Conservation (phyloP, 2,329 filamentous ascomycete genomes). For the Calonectria naviculata region DNA sequence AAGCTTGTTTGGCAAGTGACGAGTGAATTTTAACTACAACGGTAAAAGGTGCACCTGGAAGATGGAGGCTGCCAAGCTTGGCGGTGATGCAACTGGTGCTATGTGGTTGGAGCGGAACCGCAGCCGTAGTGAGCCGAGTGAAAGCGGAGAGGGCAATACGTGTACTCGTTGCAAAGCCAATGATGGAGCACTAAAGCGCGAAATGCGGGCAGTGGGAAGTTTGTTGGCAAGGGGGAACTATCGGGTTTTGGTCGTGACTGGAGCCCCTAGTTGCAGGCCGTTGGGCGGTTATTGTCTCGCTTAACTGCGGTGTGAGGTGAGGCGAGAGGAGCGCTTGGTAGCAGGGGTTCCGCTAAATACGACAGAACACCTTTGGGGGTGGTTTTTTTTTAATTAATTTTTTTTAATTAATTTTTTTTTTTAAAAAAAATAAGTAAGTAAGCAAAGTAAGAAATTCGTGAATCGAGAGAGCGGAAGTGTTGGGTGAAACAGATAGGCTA, state of each 20-base stretch:
- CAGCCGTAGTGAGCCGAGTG: not conserved
- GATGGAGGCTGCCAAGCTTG: not conserved
- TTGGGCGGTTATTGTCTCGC: not conserved
- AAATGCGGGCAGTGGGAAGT: not conserved
- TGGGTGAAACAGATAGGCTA: not conserved
- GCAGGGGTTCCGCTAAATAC: not conserved
- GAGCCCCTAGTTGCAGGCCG: slow-evolving; percentile 1
- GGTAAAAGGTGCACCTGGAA: not conserved
- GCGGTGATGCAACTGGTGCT: slow-evolving; percentile 2
- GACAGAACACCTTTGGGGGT: not conserved
- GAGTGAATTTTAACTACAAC: slow-evolving; percentile 1
- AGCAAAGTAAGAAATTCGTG: no score
- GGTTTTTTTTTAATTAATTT: not conserved
- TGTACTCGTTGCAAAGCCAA: not conserved
- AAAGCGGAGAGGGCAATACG: slow-evolving; percentile 2
- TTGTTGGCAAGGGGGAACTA: slow-evolving; percentile 1
- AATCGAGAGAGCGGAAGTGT: not conserved
- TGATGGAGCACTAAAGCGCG: not conserved
- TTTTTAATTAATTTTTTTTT: not conserved
- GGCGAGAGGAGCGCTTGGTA: not conserved
- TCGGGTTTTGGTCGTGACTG: not conserved
- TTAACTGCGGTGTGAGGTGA: slow-evolving; percentile 16
- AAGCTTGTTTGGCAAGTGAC: slow-evolving; percentile 3
- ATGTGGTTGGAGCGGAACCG: slow-evolving; percentile 8
- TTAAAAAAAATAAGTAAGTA: not conserved